A percentile compares a stretch with the other conserved stretches of the same genome.
phyloP scores from a whole-genome alignment of 192 early-diverging fungal species.

The Pilaira anomala region DNA sequence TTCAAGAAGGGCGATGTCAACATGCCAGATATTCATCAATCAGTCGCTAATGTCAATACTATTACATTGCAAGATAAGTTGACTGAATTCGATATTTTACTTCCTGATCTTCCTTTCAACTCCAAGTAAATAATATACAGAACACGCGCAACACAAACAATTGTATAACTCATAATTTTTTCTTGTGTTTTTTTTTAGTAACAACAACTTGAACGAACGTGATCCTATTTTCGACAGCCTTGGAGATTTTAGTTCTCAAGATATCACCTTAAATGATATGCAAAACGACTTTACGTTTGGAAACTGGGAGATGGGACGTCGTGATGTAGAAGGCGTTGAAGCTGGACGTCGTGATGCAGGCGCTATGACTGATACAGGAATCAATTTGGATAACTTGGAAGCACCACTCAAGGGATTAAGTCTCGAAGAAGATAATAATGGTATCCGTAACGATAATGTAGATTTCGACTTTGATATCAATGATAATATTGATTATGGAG shows the following conservation, averaged over 20 bases:
- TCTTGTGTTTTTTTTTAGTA: conserved; percentile 7
- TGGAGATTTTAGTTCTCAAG: conserved; percentile 20
- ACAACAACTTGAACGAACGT: conserved; percentile 14
- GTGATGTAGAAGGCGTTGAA: conserved; percentile 44
- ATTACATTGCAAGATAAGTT: conserved; percentile 87
- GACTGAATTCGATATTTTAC: conserved; percentile 89
- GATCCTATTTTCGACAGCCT: conserved; percentile 17
- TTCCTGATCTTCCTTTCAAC: conserved; percentile 66
- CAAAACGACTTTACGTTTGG: conserved; percentile 7
- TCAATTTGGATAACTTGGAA: conserved; percentile 34
- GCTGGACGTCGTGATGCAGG: conserved; percentile 52
- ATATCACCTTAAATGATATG: conserved; percentile 23
- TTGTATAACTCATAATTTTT: neutral
- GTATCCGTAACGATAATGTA: conserved; percentile 24
- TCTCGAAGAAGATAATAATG: conserved; percentile 40
- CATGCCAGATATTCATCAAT: conserved; percentile 67
- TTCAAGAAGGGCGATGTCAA: conserved; percentile 82
- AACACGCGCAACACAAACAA: neutral
- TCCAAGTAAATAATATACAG: neutral
- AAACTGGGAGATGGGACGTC: neutral
- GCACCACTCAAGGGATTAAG: conserved; percentile 26
- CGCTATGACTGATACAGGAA: conserved; percentile 27
- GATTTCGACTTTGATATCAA: conserved; percentile 33
- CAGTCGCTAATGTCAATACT: conserved; percentile 65
- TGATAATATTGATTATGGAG: neutral